A percentile compares a stretch with the other conserved stretches of the same genome.
These are phyloP conservation scores for Linderina pennispora DNA, from an alignment of 192 early-diverging fungal genomes.

Conservation along the genomic window DNA sequence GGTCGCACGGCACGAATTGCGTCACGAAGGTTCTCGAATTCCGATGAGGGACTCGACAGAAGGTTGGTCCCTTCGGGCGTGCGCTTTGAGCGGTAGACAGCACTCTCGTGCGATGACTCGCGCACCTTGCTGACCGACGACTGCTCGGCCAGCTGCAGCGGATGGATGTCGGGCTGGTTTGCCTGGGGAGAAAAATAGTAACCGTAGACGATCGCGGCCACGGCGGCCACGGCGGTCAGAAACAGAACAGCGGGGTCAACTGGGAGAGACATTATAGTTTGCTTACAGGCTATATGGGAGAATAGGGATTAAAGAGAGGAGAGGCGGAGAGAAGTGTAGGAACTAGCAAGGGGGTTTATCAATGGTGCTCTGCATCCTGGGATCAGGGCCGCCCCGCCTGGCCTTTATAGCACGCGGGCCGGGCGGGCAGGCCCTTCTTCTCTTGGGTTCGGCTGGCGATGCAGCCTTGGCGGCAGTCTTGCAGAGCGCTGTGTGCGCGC, in stretches of 20 bases:
- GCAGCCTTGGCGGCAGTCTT: no score
- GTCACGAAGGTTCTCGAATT: conserved; percentile 13
- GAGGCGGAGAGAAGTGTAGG: no score
- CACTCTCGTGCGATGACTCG: conserved; percentile 20
- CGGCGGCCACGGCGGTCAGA: conserved; percentile 12
- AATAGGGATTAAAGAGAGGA: no score
- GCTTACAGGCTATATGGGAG: no score
- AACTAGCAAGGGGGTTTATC: no score
- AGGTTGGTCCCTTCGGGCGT: conserved; percentile 24
- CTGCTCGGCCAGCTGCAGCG: conserved; percentile 41
- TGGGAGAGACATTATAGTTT: conserved; percentile 19
- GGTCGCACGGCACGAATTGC: conserved; percentile 17
- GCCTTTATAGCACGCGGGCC: no score
- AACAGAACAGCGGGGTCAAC: conserved; percentile 23
- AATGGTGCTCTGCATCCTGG: no score
- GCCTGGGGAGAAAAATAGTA: conserved; percentile 42
- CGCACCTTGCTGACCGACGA: conserved; percentile 27
- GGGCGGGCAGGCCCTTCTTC: no score
- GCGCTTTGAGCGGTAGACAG: conserved; percentile 38
- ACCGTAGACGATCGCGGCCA: conserved; percentile 24
- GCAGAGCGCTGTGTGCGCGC: no score
- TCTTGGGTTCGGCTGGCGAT: no score
- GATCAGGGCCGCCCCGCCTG: no score
- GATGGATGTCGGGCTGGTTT: conserved; percentile 43
- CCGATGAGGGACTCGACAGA: conserved; percentile 5